Evolutionary conservation across 1,284 basidiomycete genomes (phyloP).

Genomic region (Hemileia vastatrix): DNA sequence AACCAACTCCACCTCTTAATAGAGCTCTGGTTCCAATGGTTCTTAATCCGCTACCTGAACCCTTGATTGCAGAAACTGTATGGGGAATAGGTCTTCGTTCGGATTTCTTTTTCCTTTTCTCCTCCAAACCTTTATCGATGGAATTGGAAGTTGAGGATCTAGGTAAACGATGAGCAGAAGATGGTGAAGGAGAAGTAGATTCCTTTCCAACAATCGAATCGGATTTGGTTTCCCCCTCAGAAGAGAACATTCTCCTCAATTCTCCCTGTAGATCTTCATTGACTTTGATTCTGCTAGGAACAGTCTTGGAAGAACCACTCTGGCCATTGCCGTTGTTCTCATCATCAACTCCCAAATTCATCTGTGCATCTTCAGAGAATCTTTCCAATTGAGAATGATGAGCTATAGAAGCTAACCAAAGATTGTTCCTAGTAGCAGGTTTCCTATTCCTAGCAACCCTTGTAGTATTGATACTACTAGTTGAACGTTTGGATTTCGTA

Average conservation of each 20-base stretch:
- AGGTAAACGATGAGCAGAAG: too few species aligned
- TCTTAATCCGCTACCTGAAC: too few species aligned
- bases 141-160: too few species aligned
- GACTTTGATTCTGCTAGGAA: neutral
- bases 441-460: neutral
- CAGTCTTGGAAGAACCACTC: neutral
- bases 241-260: neutral
- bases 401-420: neutral
- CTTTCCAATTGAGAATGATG: neutral
- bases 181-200: too few species aligned
- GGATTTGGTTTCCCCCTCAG: neutral
- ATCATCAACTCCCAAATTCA: neutral
- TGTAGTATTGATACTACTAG: too few species aligned
- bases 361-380: neutral
- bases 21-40: neutral
- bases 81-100: too few species aligned
- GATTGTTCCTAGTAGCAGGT: neutral
- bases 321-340: too few species aligned
- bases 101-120: too few species aligned
- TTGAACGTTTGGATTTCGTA: neutral
- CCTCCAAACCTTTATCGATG: too few species aligned
- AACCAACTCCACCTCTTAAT: neutral
- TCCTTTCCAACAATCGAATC: too few species aligned
- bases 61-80: too few species aligned
- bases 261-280: neutral